phyloP scores from a whole-genome alignment of 257 asterid genomes.

The Ballota nigra region DNA sequence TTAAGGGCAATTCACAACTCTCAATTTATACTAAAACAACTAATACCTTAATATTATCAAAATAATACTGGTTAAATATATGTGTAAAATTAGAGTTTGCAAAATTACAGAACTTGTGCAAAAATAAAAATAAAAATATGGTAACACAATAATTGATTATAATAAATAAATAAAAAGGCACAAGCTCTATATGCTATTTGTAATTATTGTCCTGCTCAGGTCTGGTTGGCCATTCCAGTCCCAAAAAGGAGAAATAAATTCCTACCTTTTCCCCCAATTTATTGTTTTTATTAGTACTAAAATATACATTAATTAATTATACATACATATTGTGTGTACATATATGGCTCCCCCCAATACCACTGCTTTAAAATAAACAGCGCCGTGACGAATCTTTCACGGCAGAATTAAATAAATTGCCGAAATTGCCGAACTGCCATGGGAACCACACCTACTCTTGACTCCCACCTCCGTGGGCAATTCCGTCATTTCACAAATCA shows the following conservation, averaged over 20 bases:
- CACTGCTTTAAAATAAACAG: not conserved
- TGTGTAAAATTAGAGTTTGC: not conserved
- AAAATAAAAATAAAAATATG: not conserved
- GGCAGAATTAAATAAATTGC: conserved; percentile 25
- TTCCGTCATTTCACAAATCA: conserved; percentile 19
- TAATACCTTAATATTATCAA: no score
- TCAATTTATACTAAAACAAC: no score
- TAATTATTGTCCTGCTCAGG: conserved; percentile 20
- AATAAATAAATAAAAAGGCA: not conserved
- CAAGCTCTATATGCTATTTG: conserved; percentile 7
- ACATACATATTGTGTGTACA: not conserved
- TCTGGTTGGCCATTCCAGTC: conserved; percentile 21
- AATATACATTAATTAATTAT: not conserved
- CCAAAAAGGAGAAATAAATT: conserved; percentile 11
- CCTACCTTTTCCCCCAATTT: not conserved
- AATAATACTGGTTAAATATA: no score
- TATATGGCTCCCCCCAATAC: not conserved
- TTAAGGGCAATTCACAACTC: no score
- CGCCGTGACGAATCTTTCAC: conserved; percentile 44
- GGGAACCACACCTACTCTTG: conserved; percentile 7
- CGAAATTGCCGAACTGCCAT: conserved; percentile 13
- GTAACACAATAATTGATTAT: not conserved
- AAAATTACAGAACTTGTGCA: not conserved
- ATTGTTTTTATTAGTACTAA: not conserved
- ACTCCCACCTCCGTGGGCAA: not conserved